These are phyloP conservation scores for Wallemia hederae DNA, from an alignment of 1,284 basidiomycete species.

Conservation along the genomic window DNA sequence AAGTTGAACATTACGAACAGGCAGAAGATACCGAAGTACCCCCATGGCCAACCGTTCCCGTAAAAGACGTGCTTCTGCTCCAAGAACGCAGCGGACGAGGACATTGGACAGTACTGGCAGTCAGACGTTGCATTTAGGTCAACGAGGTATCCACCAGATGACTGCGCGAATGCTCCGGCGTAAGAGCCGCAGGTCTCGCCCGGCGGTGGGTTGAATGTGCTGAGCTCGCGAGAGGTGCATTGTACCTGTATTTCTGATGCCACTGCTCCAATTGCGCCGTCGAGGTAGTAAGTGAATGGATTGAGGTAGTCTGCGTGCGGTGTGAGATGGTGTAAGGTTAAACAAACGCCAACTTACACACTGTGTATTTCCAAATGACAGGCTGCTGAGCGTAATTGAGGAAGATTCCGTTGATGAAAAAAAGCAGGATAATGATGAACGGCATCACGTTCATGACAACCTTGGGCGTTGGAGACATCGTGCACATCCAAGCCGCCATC, in stretches of 20 bases:
- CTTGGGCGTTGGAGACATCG: not conserved
- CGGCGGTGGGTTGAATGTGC: not conserved
- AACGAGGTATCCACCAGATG: not conserved
- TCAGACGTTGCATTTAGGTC: not conserved
- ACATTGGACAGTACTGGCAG: not conserved
- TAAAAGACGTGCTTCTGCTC: not conserved
- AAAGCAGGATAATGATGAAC: not conserved
- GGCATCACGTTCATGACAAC: not conserved
- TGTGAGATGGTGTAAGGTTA: not conserved
- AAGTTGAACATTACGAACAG: not conserved
- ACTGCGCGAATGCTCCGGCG: not conserved
- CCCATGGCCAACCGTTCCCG: not conserved
- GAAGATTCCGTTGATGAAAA: not conserved
- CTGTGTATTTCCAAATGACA: not conserved
- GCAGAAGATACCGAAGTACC: not conserved
- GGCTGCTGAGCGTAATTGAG: not conserved
- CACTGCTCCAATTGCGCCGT: not conserved
- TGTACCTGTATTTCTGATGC: not conserved
- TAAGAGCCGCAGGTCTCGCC: not conserved
- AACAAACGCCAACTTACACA: not conserved
- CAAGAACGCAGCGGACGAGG: not conserved
- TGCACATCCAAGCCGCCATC: not conserved
- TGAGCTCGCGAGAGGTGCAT: not conserved
- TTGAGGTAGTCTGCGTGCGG: not conserved
- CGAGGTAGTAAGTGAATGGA: not conserved